Base-by-base conservation (phyloP, 202 grass and related monocot species). In the Elaeis oleifera region DNA sequence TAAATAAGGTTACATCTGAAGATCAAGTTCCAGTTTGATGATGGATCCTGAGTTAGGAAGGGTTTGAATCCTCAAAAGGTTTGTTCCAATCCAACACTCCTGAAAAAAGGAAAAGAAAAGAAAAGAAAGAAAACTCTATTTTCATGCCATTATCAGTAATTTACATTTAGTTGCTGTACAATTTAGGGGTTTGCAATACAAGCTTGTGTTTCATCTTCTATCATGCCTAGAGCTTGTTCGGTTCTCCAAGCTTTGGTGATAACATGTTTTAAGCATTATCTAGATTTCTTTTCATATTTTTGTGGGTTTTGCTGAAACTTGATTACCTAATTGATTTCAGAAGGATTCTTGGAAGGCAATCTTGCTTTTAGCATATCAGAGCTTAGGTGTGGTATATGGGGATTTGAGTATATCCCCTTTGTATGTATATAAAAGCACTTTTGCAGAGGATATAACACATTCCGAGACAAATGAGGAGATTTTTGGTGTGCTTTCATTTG, bases 371-470 rank as follows among this genome's bases (percentile, higher is more conserved):
- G 94, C 94, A 2, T 99, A 92, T 70, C 94, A 97, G 82, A 97
- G 94, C 81, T 55, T 97, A 11, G 94, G 94, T 32, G 94, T 92
- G 66, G 94, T 99, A 6, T 99, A 99, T 44, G 94, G 94, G 8
- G 88, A 99, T 80, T 60, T 99, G 74, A 92, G 94, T 74, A 99
- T 99, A 49, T 99, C 94, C 36, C 94, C 94, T n/a, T 32, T 99
- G 32, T 99, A 99, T 21, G 94, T 99, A 26, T 99, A 72, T 80
- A 89, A 84, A 59, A 99, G 85, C 79, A 99, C 94, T 74, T 97
- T 97, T 75, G 85, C 94, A 14, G 88, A 97, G 77, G 94, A 97
- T 69, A 97, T 97, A 72, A 79, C 79, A 70, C 94, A 97, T 68
- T 92, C 88, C 20, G 85, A 97, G 25, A 84, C 85, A 19, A 97